Evolutionary conservation across 257 asterid species (phyloP).

Genomic region (Lithospermum erythrorhizon): DNA sequence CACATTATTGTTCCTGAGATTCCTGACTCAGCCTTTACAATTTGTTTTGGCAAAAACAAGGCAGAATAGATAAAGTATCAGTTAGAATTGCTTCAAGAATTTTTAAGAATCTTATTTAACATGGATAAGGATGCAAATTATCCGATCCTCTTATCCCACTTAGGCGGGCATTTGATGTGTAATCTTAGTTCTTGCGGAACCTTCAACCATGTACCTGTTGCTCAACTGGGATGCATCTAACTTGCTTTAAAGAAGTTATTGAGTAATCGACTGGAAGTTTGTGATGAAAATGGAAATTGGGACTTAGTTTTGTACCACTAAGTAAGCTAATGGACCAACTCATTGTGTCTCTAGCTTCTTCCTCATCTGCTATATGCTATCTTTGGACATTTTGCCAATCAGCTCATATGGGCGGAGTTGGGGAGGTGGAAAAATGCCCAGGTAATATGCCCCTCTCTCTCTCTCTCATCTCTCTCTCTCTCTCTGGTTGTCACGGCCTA

Average conservation of each 20-base stretch:
- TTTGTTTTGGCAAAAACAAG: neutral
- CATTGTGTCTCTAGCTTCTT: neutral
- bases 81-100: neutral
- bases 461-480: too few species aligned
- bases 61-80: neutral
- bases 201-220: constrained; percentile 24
- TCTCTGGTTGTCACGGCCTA: too few species aligned
- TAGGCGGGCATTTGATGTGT: too few species aligned
- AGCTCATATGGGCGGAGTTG: neutral
- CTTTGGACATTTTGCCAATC: neutral
- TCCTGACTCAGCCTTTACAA: constrained; percentile 37
- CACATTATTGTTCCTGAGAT: constrained; percentile 21
- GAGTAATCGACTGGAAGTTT: constrained; percentile 12
- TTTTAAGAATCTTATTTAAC: neutral
- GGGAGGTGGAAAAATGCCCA: constrained; percentile 2
- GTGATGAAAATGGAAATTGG: constrained; percentile 14
- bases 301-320: constrained; percentile 10
- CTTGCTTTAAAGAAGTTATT: constrained; percentile 16
- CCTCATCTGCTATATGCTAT: neutral
- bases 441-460: constrained; percentile 7
- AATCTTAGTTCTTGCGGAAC: too few species aligned
- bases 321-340: constrained; percentile 11
- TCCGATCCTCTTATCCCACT: too few species aligned
- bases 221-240: constrained; percentile 26
- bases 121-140: too few species aligned